A percentile compares a stretch with the other conserved stretches of the same genome.
These are phyloP conservation scores for Elaeis oleifera DNA, from an alignment of 202 grass and related monocot species.

Conservation along the genomic window DNA sequence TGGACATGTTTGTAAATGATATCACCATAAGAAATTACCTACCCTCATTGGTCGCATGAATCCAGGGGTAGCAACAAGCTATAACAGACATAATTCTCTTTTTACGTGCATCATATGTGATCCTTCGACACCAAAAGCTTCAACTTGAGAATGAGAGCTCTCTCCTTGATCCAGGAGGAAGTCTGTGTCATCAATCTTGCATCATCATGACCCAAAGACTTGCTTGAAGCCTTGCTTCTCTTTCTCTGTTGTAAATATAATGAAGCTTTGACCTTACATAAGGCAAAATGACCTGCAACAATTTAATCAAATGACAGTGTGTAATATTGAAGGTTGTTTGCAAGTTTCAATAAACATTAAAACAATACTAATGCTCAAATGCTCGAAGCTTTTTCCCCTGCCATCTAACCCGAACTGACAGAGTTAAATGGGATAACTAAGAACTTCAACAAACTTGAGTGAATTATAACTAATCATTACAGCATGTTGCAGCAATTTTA, in stretches of 20 bases:
- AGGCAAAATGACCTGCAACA: constrained; percentile 80
- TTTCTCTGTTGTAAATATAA: constrained; percentile 89
- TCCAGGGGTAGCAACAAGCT: constrained; percentile 95
- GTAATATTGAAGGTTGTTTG: no score
- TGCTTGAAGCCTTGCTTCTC: constrained; percentile 95
- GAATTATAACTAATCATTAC: no score
- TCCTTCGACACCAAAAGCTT: constrained; percentile 26
- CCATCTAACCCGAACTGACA: no score
- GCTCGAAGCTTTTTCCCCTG: no score
- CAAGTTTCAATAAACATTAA: no score
- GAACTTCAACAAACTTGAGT: no score
- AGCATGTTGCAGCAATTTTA: no score
- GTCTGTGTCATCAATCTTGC: constrained; percentile 52
- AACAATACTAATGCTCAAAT: no score
- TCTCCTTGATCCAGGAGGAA: constrained; percentile 67
- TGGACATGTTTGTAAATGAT: no score
- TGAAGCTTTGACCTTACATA: constrained; percentile 97
- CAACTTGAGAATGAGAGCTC: constrained; percentile 37
- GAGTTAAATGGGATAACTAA: no score
- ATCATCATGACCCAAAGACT: constrained; percentile 85
- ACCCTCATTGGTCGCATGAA: constrained; percentile 98
- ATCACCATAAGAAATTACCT: constrained; percentile 1
- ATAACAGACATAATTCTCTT: constrained; percentile 59
- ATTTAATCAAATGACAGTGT: neutral
- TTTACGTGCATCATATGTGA: constrained; percentile 60